phyloP scores from a whole-genome alignment of 768 basidiomycete species.

The Pholiota conissans region DNA sequence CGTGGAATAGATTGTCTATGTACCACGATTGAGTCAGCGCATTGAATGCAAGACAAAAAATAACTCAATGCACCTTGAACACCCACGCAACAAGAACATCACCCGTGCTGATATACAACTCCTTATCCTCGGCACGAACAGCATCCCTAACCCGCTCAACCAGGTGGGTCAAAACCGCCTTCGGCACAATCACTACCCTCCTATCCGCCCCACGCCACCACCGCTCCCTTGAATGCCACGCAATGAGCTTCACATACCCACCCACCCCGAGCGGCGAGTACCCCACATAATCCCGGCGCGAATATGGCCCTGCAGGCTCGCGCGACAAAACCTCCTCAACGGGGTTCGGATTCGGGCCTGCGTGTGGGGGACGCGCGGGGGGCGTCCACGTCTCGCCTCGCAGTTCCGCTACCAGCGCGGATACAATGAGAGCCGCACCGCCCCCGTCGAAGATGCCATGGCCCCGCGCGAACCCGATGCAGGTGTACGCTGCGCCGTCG shows the following conservation, averaged over 20 bases:
- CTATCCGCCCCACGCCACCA: constrained; percentile 37
- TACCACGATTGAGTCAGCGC: neutral
- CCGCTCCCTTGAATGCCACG: constrained; percentile 35
- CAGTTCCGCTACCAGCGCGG: constrained; percentile 40
- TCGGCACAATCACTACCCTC: constrained; percentile 33
- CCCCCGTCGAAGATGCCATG: constrained; percentile 44
- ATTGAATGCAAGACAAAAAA: too few relatives aligned
- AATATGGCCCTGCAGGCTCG: constrained; percentile 23
- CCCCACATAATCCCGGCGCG: too few relatives aligned
- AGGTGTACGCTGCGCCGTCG: constrained; percentile 30
- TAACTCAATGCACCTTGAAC: constrained; percentile 29
- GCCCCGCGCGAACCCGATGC: constrained; percentile 41
- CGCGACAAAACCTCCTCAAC: constrained; percentile 29
- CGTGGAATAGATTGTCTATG: constrained; percentile 34
- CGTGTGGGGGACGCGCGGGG: constrained; percentile 28
- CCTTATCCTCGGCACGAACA: constrained; percentile 18
- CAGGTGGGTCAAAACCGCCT: constrained; percentile 25
- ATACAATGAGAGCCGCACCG: constrained; percentile 35
- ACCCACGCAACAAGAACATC: constrained; percentile 43
- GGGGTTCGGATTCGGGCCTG: constrained; percentile 33
- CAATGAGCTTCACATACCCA: constrained; percentile 30
- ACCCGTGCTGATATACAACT: constrained; percentile 30
- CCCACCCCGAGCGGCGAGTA: constrained; percentile 30
- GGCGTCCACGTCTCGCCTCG: constrained; percentile 34
- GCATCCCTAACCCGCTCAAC: constrained; percentile 30